Conservation (phyloP, 306 rosid genomes). For the Pachyrhizus erosus region DNA sequence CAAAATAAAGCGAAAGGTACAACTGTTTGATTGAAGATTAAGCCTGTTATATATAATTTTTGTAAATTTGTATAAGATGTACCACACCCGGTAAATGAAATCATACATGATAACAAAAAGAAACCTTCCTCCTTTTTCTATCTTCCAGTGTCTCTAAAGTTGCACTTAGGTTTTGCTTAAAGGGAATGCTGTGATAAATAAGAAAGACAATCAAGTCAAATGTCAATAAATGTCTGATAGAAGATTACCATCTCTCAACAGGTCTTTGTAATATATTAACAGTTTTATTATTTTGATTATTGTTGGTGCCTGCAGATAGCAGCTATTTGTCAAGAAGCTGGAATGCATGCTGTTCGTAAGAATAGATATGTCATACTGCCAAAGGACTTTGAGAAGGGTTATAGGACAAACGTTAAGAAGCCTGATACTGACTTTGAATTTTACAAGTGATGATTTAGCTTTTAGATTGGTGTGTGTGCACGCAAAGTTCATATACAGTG, state of each 20-base stretch:
- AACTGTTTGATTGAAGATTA: neutral
- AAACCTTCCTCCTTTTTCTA: neutral
- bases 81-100: neutral
- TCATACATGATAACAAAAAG: neutral
- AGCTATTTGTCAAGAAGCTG: constrained; percentile 99
- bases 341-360: constrained; percentile 99
- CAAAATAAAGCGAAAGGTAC: neutral
- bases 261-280: neutral
- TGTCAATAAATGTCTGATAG: neutral
- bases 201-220: neutral
- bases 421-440: constrained; percentile 98
- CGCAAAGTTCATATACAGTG: constrained; percentile 7
- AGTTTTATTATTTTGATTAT: neutral
- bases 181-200: neutral
- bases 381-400: constrained; percentile 99
- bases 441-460: constrained; percentile 73
- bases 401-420: constrained; percentile 95
- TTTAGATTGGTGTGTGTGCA: neutral
- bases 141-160: neutral
- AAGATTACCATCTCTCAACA: no score
- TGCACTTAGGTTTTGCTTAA: neutral
- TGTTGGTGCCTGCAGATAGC: constrained; percentile 65
- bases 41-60: neutral
- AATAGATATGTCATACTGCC: constrained; percentile 95
- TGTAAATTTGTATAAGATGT: neutral